Base-by-base conservation (phyloP, 2,329 filamentous ascomycete genomes). In the Botrytis deweyae region DNA sequence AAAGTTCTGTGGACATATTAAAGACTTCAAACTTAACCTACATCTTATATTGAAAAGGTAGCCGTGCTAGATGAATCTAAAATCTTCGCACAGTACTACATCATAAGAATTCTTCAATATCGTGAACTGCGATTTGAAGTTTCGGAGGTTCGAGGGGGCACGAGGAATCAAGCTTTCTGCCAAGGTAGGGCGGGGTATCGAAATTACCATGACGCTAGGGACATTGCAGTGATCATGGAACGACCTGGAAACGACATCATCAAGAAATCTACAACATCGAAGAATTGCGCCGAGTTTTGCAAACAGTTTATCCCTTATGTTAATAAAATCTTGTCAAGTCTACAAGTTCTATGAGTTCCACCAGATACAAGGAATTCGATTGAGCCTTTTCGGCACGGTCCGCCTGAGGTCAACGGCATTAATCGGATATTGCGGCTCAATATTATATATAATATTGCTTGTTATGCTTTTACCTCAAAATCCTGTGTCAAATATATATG, bases 91-190 rank as follows among this genome's bases (percentile, higher is more conserved):
- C 10, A n/a, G 40, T 64, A 33, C 25, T 29, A 64, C 40, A 22
- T 64, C 14, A 8, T 1, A 18, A n/a, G 18, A 64, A 42, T 6
- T 29, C 22, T 63, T 42, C 25, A 3, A 42, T 42, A 25, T 20
- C 25, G 61, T 63, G 38, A 42, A 29, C 14, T 63, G 38, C 38
- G 61, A 63, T 62, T 29, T 29, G 36, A 63, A 42, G 61, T 38
- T 29, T 63, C 61, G 38, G 38, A 7, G 8, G 38, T 20, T 63
- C 36, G 16, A 29, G 8, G 36, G 25, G 38, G 2, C 61, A 42
- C 61, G 25, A 64, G 25, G 25, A 42, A 64, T 64, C 61, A 64
- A 64, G 38, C 22, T 64, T 64, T 64, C 29, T 29, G 61, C 61
- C 61, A 64, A 64, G 61, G 12, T 29, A 29, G 8, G 61, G 22